Base-by-base conservation (phyloP, 23 red algal genomes). In the Gracilaria domingensis region DNA sequence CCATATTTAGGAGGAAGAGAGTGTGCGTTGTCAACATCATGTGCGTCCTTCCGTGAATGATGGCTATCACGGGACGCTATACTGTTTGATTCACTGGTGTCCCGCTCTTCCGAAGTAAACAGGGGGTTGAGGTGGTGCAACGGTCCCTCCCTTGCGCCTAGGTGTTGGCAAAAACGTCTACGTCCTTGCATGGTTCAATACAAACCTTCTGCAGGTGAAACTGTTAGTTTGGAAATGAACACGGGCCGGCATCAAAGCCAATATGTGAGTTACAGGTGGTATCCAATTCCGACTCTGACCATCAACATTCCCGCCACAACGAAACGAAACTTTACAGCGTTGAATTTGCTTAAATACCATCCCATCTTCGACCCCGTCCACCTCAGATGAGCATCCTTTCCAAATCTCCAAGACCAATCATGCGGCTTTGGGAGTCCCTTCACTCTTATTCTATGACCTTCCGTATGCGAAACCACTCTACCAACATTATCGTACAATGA, bases 261-360 rank as follows among this genome's bases (percentile, higher is more conserved):
- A 59, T 59, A 20, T 48, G 45, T 48, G 12, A 48, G 7, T 48
- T 48, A 48, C 45, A 8, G 7, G 12, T 5, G 12, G 12, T 48
- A 59, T n/a, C 55, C 55, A 59, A 18, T 11, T 62, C 3, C 59
- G 0, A 29, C 29, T 62, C 26, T 2, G 24, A 62, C 8, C 59
- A 11, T 9, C 7, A 20, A 6, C 23, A 7, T 44, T 73, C 67
- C 34, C 67, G 30, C 67, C 67, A 40, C 38, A 40, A 37, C 67
- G 67, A 73, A 73, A 73, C 67, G 67, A 73, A 37, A 73, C 30
- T 73, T 35, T 73, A 73, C 67, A 44, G 36, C 8, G 33, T 8
- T 8, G 35, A 73, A 42, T 23, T 5, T 18, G 35, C 5, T 44
- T 73, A 73, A 40, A 73, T 73, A 73, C 67, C 13, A 14, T 16